A percentile compares a stretch with the other conserved stretches of the same genome.
These are phyloP conservation scores for Talaromyces albobiverticillius DNA, from an alignment of 2,329 filamentous ascomycete species.

Conservation along the genomic window DNA sequence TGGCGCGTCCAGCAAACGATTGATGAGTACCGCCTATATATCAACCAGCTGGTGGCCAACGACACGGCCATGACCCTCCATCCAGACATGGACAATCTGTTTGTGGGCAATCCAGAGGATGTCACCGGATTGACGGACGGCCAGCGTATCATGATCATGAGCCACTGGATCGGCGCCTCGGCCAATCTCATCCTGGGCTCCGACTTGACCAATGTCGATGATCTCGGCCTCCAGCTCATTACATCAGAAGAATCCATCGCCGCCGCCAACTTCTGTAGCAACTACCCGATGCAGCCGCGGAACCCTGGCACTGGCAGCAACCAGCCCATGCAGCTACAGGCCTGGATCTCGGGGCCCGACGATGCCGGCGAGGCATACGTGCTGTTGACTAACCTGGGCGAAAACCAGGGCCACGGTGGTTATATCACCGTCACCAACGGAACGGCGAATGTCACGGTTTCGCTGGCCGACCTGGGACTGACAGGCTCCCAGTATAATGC, in stretches of 20 bases:
- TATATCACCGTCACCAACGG: slow-evolving; percentile 19
- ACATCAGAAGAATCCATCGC: slow-evolving; percentile 18
- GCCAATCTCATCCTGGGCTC: slow-evolving; percentile 28
- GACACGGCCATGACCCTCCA: slow-evolving; percentile 21
- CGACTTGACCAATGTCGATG: slow-evolving; percentile 24
- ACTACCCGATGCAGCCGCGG: slow-evolving; percentile 25
- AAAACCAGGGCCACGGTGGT: slow-evolving; percentile 22
- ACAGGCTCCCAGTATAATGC: no score
- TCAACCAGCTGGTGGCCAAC: slow-evolving; percentile 19
- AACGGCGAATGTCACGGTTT: slow-evolving; percentile 21
- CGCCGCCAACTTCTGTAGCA: slow-evolving; percentile 20
- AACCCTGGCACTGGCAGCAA: slow-evolving; percentile 21
- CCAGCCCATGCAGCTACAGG: slow-evolving; percentile 23
- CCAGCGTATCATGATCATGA: slow-evolving; percentile 25
- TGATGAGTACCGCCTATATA: slow-evolving; percentile 29
- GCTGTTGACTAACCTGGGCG: slow-evolving; percentile 25
- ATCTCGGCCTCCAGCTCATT: slow-evolving; percentile 22
- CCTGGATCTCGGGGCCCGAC: slow-evolving; percentile 27
- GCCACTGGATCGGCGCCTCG: slow-evolving; percentile 29
- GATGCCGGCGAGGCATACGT: slow-evolving; percentile 19
- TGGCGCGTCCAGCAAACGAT: slow-evolving; percentile 27
- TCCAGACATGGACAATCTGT: slow-evolving; percentile 29
- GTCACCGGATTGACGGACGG: slow-evolving; percentile 24
- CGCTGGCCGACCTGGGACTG: slow-evolving; percentile 19
- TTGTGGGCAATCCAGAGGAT: slow-evolving; percentile 22